Evolutionary conservation across 345 rosid genomes (phyloP).

Genomic region (Sonneratia caseolaris): DNA sequence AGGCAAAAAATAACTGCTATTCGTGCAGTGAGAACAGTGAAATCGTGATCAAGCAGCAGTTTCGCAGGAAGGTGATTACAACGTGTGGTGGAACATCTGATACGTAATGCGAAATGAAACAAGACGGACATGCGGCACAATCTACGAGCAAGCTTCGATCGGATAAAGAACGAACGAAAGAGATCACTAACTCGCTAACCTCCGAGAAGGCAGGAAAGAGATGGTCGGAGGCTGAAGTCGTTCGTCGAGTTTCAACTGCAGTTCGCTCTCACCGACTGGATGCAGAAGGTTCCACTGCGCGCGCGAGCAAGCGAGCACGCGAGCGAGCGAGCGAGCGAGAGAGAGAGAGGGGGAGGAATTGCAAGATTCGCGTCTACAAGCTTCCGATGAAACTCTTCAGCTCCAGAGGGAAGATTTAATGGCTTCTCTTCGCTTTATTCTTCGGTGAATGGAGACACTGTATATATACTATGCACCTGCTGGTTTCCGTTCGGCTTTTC

Average conservation of each 20-base stretch:
- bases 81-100: background rate
- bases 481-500: too few relatives aligned
- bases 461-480: background rate
- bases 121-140: background rate
- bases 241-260: background rate
- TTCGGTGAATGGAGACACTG: background rate
- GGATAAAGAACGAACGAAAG: background rate
- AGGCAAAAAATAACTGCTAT: background rate
- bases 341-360: background rate
- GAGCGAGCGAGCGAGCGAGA: background rate
- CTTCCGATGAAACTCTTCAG: background rate
- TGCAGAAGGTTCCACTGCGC: background rate
- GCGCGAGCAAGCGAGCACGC: too few relatives aligned
- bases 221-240: constrained; percentile 1
- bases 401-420: too few relatives aligned
- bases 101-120: background rate
- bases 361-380: background rate
- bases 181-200: background rate
- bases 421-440: background rate
- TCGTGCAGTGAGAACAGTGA: background rate
- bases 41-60: background rate
- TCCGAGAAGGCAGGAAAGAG: background rate
- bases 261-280: background rate
- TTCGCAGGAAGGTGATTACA: background rate
- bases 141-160: background rate